Conservation (phyloP, 768 basidiomycete genomes). For the Mycena galericulata region DNA sequence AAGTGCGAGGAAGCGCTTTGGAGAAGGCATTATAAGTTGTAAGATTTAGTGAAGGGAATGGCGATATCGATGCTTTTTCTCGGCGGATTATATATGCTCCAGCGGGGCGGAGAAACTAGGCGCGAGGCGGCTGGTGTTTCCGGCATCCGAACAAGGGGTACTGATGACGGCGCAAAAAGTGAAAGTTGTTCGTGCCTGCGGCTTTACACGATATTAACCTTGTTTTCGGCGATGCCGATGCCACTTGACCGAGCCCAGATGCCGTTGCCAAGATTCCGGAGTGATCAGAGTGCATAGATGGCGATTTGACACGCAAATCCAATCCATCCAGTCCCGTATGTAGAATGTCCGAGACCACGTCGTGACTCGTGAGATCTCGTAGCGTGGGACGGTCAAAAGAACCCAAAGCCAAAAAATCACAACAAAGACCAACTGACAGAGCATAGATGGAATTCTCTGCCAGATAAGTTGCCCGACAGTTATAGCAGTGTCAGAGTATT, state of each 20-base stretch:
- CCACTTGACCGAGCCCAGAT: constrained; percentile 20
- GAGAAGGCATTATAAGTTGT: constrained; percentile 28
- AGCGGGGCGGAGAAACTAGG: not conserved
- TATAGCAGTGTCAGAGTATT: no score
- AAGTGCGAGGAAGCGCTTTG: constrained; percentile 27
- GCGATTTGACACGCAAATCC: constrained; percentile 18
- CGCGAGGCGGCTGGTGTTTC: not conserved
- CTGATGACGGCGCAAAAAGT: constrained; percentile 9
- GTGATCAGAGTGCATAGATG: not conserved
- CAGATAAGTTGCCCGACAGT: not conserved
- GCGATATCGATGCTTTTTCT: not conserved
- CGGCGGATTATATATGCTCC: constrained; percentile 24
- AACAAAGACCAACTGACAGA: not conserved
- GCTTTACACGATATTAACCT: constrained; percentile 27
- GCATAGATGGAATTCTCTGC: constrained; percentile 1
- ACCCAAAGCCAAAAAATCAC: constrained; percentile 1
- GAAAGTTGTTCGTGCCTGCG: constrained; percentile 30
- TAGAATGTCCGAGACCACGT: not conserved
- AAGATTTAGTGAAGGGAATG: not conserved
- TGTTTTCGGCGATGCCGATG: constrained; percentile 27
- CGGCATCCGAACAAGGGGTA: constrained; percentile 9
- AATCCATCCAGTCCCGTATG: not conserved
- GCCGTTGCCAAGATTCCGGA: constrained; percentile 6
- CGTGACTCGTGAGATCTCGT: not conserved
- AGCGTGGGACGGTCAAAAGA: not conserved